phyloP scores from a whole-genome alignment of 1,284 basidiomycete species.

The Anthracocystis walkeri region DNA sequence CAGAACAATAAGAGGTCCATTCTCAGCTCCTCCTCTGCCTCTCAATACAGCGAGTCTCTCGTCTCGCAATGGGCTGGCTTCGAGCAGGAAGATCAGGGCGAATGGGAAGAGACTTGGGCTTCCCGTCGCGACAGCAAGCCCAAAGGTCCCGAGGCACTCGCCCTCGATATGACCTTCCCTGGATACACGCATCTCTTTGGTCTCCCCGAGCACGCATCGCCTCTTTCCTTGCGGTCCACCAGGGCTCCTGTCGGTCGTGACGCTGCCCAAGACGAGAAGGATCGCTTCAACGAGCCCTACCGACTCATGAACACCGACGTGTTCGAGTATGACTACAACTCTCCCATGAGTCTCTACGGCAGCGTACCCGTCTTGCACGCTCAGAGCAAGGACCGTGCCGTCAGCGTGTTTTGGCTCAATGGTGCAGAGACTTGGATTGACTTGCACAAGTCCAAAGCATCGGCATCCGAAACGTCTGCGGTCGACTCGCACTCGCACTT shows the following conservation, averaged over 20 bases:
- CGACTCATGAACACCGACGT: slow-evolving; percentile 96
- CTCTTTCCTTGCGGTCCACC: slow-evolving; percentile 80
- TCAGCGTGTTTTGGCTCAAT: slow-evolving; percentile 90
- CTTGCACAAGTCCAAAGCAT: slow-evolving; percentile 72
- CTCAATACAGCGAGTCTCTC: slow-evolving; percentile 30
- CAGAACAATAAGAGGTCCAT: slow-evolving; percentile 53
- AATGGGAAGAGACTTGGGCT: slow-evolving; percentile 88
- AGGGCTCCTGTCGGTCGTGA: slow-evolving; percentile 43
- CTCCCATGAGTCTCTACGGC: slow-evolving; percentile 82
- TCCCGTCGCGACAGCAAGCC: slow-evolving; percentile 92
- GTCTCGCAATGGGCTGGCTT: slow-evolving; percentile 64
- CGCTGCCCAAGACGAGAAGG: slow-evolving; percentile 52
- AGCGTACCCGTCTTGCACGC: slow-evolving; percentile 90
- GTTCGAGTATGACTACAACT: slow-evolving; percentile 94
- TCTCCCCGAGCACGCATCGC: slow-evolving; percentile 95
- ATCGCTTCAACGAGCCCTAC: slow-evolving; percentile 80
- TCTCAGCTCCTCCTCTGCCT: slow-evolving; percentile 31
- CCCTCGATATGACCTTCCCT: slow-evolving; percentile 92
- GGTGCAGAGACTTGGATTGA: slow-evolving; percentile 97
- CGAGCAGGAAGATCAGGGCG: slow-evolving; percentile 75
- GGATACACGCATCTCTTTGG: slow-evolving; percentile 90
- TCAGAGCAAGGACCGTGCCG: slow-evolving; percentile 79
- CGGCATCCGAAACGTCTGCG: slow-evolving; percentile 17
- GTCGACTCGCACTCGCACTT: slow-evolving; percentile 78
- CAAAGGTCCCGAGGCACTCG: slow-evolving; percentile 96